Evolutionary conservation across 805 yeast genomes (phyloP), one percentile per base, ranked within the genome.

Genomic region (Teunomyces kruisii): DNA sequence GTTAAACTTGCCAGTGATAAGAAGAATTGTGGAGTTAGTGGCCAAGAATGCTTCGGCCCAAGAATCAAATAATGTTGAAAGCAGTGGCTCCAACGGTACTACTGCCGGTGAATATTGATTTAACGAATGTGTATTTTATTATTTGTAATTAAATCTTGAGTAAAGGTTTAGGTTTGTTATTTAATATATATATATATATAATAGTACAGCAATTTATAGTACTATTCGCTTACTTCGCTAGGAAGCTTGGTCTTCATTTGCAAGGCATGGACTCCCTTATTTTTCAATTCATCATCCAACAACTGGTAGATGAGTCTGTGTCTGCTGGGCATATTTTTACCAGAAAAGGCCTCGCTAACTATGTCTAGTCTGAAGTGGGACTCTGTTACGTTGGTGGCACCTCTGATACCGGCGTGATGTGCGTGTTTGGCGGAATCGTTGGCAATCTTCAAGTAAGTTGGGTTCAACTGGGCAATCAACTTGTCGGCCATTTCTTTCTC

Each of bases 341-440:
- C 91, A 29, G 67, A 65, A 59, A 91, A 91, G 41, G 65, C 72
- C 29, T 81, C 81, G 54, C 91, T 83, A 8, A 88, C 86, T 4
- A 91, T 74, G 39, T 80, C 83, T 30, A 92, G 64, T 45, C 88
- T 67, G 65, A 91, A 89, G 62, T 92, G 97, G 0, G 95, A 84
- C 64, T 92, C 97, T 2, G 77, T 74, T 12, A 70, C 73, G 63
- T 89, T 89, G 1, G 75, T 53, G 7, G 91, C 88, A 3, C 84
- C 89, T 43, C 82, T 76, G 70, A 88, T 76, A 1, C 95, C 90
- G 46, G 82, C 84, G 63, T 92, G 98, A 52, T 88, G 91, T 1
- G 90, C 80, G 64, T 92, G 98, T 60, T 86, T 86, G 64, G 81
- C 81, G 6, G 96, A 88, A 64, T 92, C 97, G 61, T 92, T 92